Base-by-base conservation (phyloP, 2,329 filamentous ascomycete species). In the Atkinsonella texensis region DNA sequence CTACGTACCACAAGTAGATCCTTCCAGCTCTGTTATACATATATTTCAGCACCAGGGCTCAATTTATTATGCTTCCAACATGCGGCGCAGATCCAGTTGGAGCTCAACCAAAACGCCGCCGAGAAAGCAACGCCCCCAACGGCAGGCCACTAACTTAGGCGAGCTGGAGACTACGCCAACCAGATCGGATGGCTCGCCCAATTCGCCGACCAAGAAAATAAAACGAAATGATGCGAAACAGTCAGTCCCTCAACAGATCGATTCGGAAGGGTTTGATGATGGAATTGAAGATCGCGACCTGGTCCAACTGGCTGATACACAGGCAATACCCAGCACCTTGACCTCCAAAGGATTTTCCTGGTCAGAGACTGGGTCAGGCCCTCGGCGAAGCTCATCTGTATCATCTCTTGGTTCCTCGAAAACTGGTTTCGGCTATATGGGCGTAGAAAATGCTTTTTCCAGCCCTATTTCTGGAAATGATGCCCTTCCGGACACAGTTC, bases 91-190 rank as follows among this genome's bases (percentile, higher is more conserved):
- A 20, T 40, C 23, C 23, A 41, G 11, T 11, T 13, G 49, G 43
- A 20, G 20, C 13, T 51, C 39, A 23, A 28, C 12, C 28, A 53
- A 50, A n/a, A 50, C 48, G 32, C 44, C 46, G 35, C 38, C 49
- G 23, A 40, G 42, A 40, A 52, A 41, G 20, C 60, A 52, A 46
- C 33, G 20, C 20, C 57, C 54, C 35, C 53, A 52, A 18, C 55
- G 51, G 13, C 13, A 50, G 41, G 39, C 56, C 11, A 57, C 57
- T 0, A 51, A 58, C 40, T 58, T 69, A 17, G 58, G 60, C 2
- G 53, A 68, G 49, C 58, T 69, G 2, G 64, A 68, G 7, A 65
- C 63, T 2, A 66, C 66, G 6, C 63, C 66, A 5, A 67, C 61
- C n/a, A 61, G 52, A 10, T 56, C 59, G 45, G 47, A 58, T 8